Evolutionary conservation across 2,329 filamentous ascomycete genomes (phyloP), one percentile per base, ranked within the genome.

Genomic region (Fusarium sp.): DNA sequence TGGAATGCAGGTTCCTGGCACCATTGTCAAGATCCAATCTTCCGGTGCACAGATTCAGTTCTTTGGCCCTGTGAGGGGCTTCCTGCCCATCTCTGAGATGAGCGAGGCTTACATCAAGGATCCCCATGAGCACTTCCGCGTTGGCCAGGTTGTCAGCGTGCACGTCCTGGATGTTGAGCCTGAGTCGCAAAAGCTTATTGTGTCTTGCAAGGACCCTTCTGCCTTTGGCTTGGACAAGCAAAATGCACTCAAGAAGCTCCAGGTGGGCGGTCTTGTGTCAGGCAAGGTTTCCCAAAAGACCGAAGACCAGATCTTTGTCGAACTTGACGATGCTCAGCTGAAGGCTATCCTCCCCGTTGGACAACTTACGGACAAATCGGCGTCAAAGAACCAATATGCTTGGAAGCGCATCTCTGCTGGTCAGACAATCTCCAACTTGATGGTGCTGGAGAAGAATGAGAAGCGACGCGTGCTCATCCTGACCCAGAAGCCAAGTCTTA

Each of bases 71-170:
- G 87, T 99, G 22, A 90, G 91, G 74, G 97, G 93, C 10, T 99
- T 97, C 85, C 87, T 99, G 64, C 97, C 97, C 3, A 92, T 97
- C 1, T 94, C 94, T 1, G 96, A 99, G 83, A 99, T 99, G 97
- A 98, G 97, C 81, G 97, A 99, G 81, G 95, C 95, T 12, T 98
- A 93, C 80, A 98, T 99, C 79, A 90, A 93, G 75, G 94, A 98
- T 79, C 95, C 97, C 6, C 90, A 90, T 54, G 92, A 97, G 79
- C 95, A 98, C 83, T 99, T 99, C 86, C 91, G 93, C 38, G 85
- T 91, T 50, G 97, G 97, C 1, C 97, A 99, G 81, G 96, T 97
- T 2, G 93, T 99, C 74, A 97, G 91, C 78, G 94, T 98, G 22
- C 94, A 96, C 79, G 91, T 97, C n/a, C 83, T 98, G 37, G 93